These are phyloP conservation scores for Plasmodium knowlesi DNA, from an alignment of 169 alveolate genomes.

Conservation along the genomic window DNA sequence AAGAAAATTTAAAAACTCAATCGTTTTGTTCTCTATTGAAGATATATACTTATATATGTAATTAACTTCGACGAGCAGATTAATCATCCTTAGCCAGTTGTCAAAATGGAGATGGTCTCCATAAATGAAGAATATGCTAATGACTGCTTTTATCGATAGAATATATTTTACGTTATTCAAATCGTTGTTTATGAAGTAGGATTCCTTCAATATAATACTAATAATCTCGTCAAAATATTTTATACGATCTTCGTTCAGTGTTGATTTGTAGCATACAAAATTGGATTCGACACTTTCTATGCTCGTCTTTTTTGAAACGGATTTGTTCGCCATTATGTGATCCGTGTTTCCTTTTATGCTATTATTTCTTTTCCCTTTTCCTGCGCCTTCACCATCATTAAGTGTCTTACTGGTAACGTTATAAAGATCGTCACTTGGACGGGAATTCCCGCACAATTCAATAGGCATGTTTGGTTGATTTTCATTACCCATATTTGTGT, in stretches of 20 bases:
- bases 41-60: constrained; percentile 66
- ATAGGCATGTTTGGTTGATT: background rate
- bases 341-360: background rate
- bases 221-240: constrained; percentile 58
- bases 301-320: constrained; percentile 11
- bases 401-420: background rate
- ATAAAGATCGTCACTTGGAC: background rate
- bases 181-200: constrained; percentile 64
- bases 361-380: background rate
- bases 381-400: background rate
- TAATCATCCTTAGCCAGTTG: constrained; percentile 60
- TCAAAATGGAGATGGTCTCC: constrained; percentile 61
- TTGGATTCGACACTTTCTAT: constrained; percentile 39
- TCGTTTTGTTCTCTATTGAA: constrained; percentile 65
- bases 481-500: background rate
- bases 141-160: constrained; percentile 51
- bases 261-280: constrained; percentile 39
- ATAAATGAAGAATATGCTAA: constrained; percentile 66
- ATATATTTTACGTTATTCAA: constrained; percentile 67
- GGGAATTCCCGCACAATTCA: background rate
- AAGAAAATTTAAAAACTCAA: constrained; percentile 45
- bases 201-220: constrained; percentile 40
- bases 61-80: constrained; percentile 65
- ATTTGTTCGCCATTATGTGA: background rate
- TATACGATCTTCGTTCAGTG: constrained; percentile 41